Conservation (phyloP, 78 protist species). For the Protostelium mycophagum region DNA sequence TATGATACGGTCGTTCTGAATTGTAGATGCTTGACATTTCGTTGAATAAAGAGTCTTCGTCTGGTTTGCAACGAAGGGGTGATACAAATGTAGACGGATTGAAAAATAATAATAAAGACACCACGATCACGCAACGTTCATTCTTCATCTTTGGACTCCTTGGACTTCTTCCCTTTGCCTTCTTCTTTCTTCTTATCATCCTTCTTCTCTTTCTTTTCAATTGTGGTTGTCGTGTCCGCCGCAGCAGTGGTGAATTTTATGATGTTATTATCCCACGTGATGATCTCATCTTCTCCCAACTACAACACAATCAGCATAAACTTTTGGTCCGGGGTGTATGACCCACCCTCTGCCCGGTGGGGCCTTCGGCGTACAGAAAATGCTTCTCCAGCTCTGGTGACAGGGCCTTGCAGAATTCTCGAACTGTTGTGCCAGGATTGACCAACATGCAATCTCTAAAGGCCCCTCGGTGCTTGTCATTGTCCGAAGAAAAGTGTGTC, state of each 20-base stretch:
- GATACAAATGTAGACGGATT: too few species aligned
- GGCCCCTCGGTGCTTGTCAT: slow-evolving; percentile 10
- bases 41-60: too few species aligned
- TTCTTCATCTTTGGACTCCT: not conserved
- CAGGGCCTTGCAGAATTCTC: slow-evolving; percentile 37
- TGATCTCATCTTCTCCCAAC: slow-evolving; percentile 37
- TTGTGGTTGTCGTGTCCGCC: not conserved
- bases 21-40: too few species aligned
- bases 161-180: too few species aligned
- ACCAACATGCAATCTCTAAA: slow-evolving; percentile 57
- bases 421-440: slow-evolving; percentile 49
- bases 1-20: too few species aligned
- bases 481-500: slow-evolving; percentile 30
- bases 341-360: slow-evolving; percentile 44
- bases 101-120: too few species aligned
- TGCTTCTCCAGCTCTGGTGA: slow-evolving; percentile 55
- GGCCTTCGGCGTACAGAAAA: slow-evolving; percentile 57
- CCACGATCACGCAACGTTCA: too few species aligned
- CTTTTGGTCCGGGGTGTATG: not conserved
- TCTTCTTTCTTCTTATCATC: not conserved
- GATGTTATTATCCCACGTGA: slow-evolving; percentile 28
- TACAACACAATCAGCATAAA: not conserved
- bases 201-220: not conserved
- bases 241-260: slow-evolving; percentile 49
- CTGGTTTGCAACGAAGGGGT: too few species aligned